A percentile compares a stretch with the other conserved stretches of the same genome.
These are phyloP conservation scores for Fusarium palustre DNA, from an alignment of 2,329 filamentous ascomycete species.

Conservation along the genomic window DNA sequence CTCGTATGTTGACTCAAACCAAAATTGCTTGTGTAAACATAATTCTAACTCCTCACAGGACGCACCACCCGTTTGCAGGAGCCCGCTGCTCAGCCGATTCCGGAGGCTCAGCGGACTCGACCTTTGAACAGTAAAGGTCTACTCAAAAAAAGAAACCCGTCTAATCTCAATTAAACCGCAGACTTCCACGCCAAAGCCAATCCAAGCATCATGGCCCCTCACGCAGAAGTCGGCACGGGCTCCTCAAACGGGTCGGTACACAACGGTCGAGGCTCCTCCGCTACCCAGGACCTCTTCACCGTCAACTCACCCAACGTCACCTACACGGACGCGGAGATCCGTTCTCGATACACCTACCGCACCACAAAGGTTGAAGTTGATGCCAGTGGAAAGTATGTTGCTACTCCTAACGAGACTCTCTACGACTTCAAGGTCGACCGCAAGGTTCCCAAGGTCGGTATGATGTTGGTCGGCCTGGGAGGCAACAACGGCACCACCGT, in stretches of 20 bases:
- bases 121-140: slow-evolving; percentile 66
- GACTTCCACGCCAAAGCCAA: slow-evolving; percentile 45
- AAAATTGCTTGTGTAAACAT: background rate
- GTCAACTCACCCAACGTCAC: slow-evolving; percentile 93
- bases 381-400: slow-evolving; percentile 81
- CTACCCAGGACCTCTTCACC: slow-evolving; percentile 76
- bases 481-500: slow-evolving; percentile 99
- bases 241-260: slow-evolving; percentile 72
- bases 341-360: slow-evolving; percentile 95
- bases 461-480: slow-evolving; percentile 98
- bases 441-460: slow-evolving; percentile 89
- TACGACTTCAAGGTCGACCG: slow-evolving; percentile 99
- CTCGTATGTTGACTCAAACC: slow-evolving; percentile 73
- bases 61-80: slow-evolving; percentile 96
- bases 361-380: slow-evolving; percentile 84
- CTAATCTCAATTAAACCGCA: slow-evolving; percentile 40
- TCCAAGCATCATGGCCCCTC: slow-evolving; percentile 83
- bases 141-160: slow-evolving; percentile 49
- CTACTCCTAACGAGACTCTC: slow-evolving; percentile 85
- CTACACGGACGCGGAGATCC: slow-evolving; percentile 90
- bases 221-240: slow-evolving; percentile 74
- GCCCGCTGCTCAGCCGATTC: slow-evolving; percentile 91
- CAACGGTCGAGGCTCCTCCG: slow-evolving; percentile 54
- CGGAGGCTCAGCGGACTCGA: slow-evolving; percentile 81
- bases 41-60: slow-evolving; percentile 64